Conservation (phyloP, 768 basidiomycete species). For the Tremella mesenterica region DNA sequence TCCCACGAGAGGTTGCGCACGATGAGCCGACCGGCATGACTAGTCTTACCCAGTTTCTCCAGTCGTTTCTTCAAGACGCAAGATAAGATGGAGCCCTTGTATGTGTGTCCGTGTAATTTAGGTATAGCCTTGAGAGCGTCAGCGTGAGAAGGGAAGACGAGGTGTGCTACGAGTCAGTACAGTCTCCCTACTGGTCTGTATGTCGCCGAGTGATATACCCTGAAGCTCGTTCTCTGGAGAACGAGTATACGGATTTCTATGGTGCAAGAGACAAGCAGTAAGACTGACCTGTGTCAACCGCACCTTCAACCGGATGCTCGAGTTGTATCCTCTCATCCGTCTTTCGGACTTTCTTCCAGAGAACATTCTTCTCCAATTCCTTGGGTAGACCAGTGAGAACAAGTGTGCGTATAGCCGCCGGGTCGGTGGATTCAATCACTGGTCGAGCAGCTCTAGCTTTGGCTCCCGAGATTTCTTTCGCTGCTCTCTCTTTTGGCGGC, state of each 20-base stretch:
- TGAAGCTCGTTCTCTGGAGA: not conserved
- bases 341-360: constrained; percentile 44
- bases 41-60: constrained; percentile 51
- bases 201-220: too few species aligned
- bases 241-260: constrained; percentile 4
- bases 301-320: constrained; percentile 33
- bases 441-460: constrained; percentile 29
- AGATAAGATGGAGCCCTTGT: constrained; percentile 78
- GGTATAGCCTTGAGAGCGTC: constrained; percentile 62
- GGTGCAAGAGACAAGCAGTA: not conserved
- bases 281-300: constrained; percentile 23
- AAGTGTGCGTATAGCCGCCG: constrained; percentile 69
- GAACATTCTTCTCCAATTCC: constrained; percentile 37
- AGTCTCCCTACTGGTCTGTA: not conserved
- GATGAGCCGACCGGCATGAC: constrained; percentile 71
- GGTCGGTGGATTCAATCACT: constrained; percentile 48
- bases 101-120: constrained; percentile 85
- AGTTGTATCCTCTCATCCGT: constrained; percentile 32
- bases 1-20: constrained; percentile 77
- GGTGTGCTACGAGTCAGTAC: constrained; percentile 52
- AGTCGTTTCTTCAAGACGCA: constrained; percentile 78
- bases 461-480: too few species aligned
- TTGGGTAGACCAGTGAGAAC: constrained; percentile 44
- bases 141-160: constrained; percentile 61
- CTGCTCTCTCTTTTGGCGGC: too few species aligned